Conservation (phyloP, 495 filamentous ascomycete genomes). For the Podospora conica region DNA sequence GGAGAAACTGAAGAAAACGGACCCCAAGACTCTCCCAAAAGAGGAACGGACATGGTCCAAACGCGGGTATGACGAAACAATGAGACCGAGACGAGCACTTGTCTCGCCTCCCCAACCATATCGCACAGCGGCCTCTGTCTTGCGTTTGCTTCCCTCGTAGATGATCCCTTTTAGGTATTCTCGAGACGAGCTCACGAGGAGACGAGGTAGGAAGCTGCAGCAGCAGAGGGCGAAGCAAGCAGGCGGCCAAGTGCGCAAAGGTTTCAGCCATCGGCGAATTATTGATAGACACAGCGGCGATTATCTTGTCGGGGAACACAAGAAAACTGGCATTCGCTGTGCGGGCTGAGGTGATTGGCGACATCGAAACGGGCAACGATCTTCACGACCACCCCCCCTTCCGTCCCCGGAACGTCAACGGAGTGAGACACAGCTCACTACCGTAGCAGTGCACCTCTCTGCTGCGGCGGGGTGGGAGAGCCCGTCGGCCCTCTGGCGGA, state of each 20-base stretch:
- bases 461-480: not conserved
- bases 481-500: not conserved
- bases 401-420: not conserved
- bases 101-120: not conserved
- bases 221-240: not conserved
- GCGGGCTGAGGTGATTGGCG: constrained; percentile 1
- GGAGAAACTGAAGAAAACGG: not conserved
- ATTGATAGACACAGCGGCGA: not conserved
- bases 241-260: not conserved
- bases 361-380: constrained; percentile 12
- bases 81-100: not conserved
- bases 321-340: constrained; percentile 1
- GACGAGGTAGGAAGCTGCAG: not conserved
- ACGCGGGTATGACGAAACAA: not conserved
- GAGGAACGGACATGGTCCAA: not conserved
- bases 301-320: constrained; percentile 17
- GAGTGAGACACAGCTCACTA: not conserved
- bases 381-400: not conserved
- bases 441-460: not conserved
- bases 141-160: not conserved
- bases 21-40: not conserved
- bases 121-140: not conserved
- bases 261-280: constrained; percentile 13
- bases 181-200: too few species aligned
- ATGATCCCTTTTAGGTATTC: not conserved